Base-by-base conservation (phyloP, 179 eudicot genomes). In the Beta lomatogona region DNA sequence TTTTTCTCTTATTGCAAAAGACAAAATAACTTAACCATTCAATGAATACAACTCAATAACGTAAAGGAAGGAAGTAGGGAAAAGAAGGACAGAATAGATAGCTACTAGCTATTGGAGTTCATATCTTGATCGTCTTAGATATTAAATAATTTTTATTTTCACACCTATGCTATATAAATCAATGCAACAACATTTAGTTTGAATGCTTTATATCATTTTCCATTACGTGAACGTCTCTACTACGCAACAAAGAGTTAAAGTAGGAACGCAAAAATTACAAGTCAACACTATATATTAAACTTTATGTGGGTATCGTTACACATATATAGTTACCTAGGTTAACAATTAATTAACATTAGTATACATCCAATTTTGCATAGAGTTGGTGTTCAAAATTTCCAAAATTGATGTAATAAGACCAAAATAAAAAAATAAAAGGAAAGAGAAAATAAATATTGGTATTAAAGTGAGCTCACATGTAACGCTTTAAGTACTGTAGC, bases 401-500 rank as follows among this genome's bases (percentile, higher is more conserved):
- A 41, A 19, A 14, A 44, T 41, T 61, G 57, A 12, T 45, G 19
- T 60, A 60, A 41, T 22, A 19, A 12, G 36, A 48, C 31, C 54
- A 14, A 63, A 1, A 63, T 46, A 63, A 22, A 18, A 48, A 65
- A 0, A 46, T n/a, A 63, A 77, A 22, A 18, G 22, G 52, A 28
- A 78, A 46, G 45, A 31, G 16, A 31, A 44, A 31, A 57, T n/a
- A 71, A 48, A 36, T 36, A 36, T n/a, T 50, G 25, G 10, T 10
- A 73, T 73, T 28, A 45, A 75, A 75, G 53, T 75, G 52, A 41
- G 31, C 3, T 70, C 83, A 83, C 80, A 83, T 70, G 80, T 28
- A 75, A 60, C 44, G 48, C 22, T 66, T 55, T 70, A 77, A 77
- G 14, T 69, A 57, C 12, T 19, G 21, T 28, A 44, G 41, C 41